These are phyloP conservation scores for Chaetomiaceae sp. DNA, from an alignment of 2,329 filamentous ascomycete species.

Conservation along the genomic window DNA sequence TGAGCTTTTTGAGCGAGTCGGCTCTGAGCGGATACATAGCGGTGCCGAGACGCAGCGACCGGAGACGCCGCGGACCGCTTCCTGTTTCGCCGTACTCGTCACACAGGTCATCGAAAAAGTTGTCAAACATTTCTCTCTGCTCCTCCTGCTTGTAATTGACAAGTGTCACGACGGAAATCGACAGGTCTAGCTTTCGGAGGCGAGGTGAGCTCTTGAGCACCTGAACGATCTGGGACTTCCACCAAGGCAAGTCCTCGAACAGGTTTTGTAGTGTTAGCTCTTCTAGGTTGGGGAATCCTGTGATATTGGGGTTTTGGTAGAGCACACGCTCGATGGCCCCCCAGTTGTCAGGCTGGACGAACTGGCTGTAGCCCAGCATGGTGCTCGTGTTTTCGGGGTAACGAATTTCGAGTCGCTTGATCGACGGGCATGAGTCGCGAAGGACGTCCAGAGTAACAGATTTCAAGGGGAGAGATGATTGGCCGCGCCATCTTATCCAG, in stretches of 20 bases:
- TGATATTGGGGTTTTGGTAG: no score
- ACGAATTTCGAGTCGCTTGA: no score
- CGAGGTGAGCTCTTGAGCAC: neutral
- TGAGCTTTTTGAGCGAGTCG: neutral
- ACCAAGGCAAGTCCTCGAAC: slow-evolving; percentile 3
- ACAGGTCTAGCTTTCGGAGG: neutral
- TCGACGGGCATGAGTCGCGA: neutral
- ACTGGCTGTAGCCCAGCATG: neutral
- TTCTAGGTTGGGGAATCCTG: neutral
- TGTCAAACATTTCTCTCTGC: neutral
- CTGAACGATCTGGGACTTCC: neutral
- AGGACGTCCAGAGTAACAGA: neutral
- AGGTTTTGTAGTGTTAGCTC: slow-evolving; percentile 1
- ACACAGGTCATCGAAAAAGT: neutral
- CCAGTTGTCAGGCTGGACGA: neutral
- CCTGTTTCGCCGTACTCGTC: neutral
- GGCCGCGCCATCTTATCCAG: no score
- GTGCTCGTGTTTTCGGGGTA: no score
- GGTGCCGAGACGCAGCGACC: neutral
- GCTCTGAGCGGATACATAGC: neutral
- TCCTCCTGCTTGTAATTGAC: neutral
- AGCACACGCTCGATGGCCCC: no score
- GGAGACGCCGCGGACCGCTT: neutral
- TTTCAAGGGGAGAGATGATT: neutral
- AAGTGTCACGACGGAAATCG: neutral